A percentile compares a stretch with the other conserved stretches of the same genome.
Evolutionary conservation across 768 basidiomycete species (phyloP).

Genomic region (Termitomyces sp.): DNA sequence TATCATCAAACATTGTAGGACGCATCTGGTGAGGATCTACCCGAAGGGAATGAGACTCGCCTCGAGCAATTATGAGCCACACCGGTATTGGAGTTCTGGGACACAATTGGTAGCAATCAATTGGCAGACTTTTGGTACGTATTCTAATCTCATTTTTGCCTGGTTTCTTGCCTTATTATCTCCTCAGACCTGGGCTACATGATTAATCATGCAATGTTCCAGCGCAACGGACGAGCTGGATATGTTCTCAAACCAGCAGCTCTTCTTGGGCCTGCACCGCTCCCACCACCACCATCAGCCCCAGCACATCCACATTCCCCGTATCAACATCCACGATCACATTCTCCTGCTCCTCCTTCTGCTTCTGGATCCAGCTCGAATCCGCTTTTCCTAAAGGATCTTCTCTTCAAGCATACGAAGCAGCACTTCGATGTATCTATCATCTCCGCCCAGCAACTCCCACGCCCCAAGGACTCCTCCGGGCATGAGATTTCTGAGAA

Average conservation of each 20-base stretch:
- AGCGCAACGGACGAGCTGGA: slow-evolving; percentile 82
- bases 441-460: slow-evolving; percentile 65
- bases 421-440: slow-evolving; percentile 60
- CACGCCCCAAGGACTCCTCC: slow-evolving; percentile 63
- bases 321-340: slow-evolving; percentile 2
- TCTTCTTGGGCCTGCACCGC: slow-evolving; percentile 41
- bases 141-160: not conserved
- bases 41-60: slow-evolving; percentile 80
- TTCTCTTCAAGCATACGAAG: slow-evolving; percentile 48
- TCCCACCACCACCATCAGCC: not conserved
- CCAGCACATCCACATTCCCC: not conserved
- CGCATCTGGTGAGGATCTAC: slow-evolving; percentile 83
- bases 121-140: slow-evolving; percentile 92
- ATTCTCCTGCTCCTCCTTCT: slow-evolving; percentile 5
- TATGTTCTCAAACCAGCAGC: slow-evolving; percentile 88
- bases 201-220: slow-evolving; percentile 97
- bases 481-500: slow-evolving; percentile 63
- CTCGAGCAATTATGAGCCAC: slow-evolving; percentile 88
- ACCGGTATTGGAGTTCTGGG: slow-evolving; percentile 88
- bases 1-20: slow-evolving; percentile 86
- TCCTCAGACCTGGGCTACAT: slow-evolving; percentile 76
- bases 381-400: slow-evolving; percentile 42
- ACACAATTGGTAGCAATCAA: slow-evolving; percentile 92
- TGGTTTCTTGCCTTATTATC: not conserved
- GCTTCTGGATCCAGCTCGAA: not conserved